These are phyloP conservation scores for Pisolithus albus DNA, from an alignment of 768 basidiomycete genomes.

Conservation along the genomic window DNA sequence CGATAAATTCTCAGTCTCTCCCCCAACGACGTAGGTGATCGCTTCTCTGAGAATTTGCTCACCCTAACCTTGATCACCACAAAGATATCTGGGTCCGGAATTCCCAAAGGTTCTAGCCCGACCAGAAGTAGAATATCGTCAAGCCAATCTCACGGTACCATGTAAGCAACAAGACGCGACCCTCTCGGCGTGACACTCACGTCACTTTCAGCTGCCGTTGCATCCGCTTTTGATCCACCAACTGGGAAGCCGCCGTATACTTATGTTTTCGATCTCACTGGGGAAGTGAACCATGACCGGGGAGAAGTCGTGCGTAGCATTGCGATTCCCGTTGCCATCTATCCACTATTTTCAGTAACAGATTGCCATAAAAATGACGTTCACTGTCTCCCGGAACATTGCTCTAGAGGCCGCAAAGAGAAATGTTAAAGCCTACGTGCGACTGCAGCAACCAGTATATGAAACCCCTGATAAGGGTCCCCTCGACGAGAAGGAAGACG, in stretches of 20 bases:
- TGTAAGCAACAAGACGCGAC: constrained; percentile 35
- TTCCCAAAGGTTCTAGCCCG: constrained; percentile 66
- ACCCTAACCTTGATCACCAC: constrained; percentile 5
- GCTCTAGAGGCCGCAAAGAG: constrained; percentile 76
- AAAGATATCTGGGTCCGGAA: constrained; percentile 70
- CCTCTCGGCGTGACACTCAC: constrained; percentile 11
- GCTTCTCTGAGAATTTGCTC: constrained; percentile 11
- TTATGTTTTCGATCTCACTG: constrained; percentile 82
- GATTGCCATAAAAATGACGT: constrained; percentile 77
- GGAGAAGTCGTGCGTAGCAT: constrained; percentile 55
- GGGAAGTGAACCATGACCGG: constrained; percentile 70
- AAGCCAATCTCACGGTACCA: constrained; percentile 71
- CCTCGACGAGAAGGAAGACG: constrained; percentile 66
- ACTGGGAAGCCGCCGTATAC: constrained; percentile 63
- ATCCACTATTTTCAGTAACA: constrained; percentile 24
- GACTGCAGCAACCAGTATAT: constrained; percentile 74
- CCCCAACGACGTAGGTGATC: constrained; percentile 61
- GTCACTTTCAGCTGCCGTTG: constrained; percentile 49
- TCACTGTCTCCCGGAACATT: constrained; percentile 57
- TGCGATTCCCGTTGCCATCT: neutral
- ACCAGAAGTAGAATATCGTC: constrained; percentile 70
- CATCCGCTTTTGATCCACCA: constrained; percentile 63
- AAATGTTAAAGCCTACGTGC: constrained; percentile 71
- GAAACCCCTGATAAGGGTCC: constrained; percentile 60
- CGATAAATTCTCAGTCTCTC: constrained; percentile 66